Conservation (phyloP, 371 early-diverging fungal species). For the Catenaria anguillulae region DNA sequence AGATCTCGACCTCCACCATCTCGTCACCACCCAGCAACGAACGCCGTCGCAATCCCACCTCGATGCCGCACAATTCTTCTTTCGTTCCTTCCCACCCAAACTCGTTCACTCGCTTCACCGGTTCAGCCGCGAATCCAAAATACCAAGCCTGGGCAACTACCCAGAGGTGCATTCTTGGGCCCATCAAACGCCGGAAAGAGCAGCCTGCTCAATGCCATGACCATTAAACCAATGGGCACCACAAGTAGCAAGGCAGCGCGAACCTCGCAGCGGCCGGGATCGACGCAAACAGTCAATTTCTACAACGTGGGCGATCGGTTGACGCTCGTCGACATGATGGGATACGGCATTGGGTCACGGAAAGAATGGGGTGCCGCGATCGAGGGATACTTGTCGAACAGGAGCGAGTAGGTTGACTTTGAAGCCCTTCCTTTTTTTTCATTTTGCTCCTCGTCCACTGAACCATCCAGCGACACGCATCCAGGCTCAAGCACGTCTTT, state of each 20-base stretch:
- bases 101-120: not conserved
- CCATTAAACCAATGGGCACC: not conserved
- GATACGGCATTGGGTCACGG: not conserved
- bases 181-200: not conserved
- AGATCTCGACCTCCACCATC: not conserved
- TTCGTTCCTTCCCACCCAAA: not conserved
- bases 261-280: not conserved
- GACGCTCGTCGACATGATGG: conserved; percentile 2
- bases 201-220: not conserved
- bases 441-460: not conserved
- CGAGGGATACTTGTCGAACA: not conserved
- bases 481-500: not conserved
- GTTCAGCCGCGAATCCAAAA: not conserved
- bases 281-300: not conserved
- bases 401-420: not conserved
- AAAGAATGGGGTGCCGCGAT: not conserved
- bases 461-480: not conserved
- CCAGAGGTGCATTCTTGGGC: not conserved
- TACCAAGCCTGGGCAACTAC: not conserved
- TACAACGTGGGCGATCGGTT: not conserved
- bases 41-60: not conserved
- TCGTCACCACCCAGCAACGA: not conserved
- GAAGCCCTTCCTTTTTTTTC: not conserved
- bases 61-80: not conserved
- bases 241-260: not conserved